A percentile compares a stretch with the other conserved stretches of the same genome.
phyloP scores from a whole-genome alignment of 2,329 filamentous ascomycete species.

The Zymoseptoria brevis region DNA sequence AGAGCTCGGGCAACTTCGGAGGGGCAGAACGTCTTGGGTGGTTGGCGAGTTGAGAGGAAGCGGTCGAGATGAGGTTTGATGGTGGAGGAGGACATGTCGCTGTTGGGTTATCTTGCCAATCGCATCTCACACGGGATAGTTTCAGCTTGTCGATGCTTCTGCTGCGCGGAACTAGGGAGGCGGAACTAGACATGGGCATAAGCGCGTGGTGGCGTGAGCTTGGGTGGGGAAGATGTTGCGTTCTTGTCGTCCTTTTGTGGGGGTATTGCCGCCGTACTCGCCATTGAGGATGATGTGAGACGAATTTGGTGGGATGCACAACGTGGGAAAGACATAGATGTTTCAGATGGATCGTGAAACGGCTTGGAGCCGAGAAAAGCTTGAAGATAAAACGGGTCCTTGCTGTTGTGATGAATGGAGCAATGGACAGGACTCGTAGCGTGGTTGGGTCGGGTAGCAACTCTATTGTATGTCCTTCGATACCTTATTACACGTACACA shows the following conservation, averaged over 20 bases:
- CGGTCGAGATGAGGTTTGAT: slow-evolving; percentile 16
- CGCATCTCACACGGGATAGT: too few relatives aligned
- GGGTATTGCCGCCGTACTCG: not conserved
- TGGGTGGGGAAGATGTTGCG: not conserved
- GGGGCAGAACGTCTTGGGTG: slow-evolving; percentile 48
- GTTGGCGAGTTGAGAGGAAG: slow-evolving; percentile 20
- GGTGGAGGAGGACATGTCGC: slow-evolving; percentile 1
- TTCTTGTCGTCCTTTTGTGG: not conserved
- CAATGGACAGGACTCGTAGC: not conserved
- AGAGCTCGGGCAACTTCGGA: slow-evolving; percentile 45
- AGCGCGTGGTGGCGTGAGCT: not conserved
- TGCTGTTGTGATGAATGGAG: not conserved
- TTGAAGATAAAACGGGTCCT: not conserved
- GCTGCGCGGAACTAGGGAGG: too few relatives aligned
- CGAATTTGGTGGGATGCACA: not conserved
- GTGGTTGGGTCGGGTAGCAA: not conserved
- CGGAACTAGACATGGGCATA: not conserved
- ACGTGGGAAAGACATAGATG: not conserved
- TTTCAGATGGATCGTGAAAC: not conserved
- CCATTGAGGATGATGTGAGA: not conserved
- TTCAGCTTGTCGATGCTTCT: too few relatives aligned
- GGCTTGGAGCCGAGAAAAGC: not conserved
- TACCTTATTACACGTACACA: too few relatives aligned
- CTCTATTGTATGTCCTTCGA: not conserved
- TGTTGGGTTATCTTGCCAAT: too few relatives aligned